Base-by-base conservation (phyloP, 371 early-diverging fungal species). In the Choanephora cucurbitarum region DNA sequence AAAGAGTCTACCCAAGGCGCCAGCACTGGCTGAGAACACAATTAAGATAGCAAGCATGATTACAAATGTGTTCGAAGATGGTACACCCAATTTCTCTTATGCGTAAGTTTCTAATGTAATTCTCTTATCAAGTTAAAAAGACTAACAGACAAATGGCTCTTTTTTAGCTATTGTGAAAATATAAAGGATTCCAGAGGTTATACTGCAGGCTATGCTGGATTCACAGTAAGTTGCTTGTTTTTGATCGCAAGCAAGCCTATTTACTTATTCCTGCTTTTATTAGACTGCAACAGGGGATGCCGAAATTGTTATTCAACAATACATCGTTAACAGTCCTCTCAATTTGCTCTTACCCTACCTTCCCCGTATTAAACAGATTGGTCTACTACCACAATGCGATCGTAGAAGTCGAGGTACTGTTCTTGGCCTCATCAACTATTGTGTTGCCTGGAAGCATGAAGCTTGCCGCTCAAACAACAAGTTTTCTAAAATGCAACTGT, bases 271-370 rank as follows among this genome's bases (percentile, higher is more conserved):
- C 23, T 44, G 31, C 14, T 22, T 13, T 40, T 10, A 42, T 34
- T 52, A 72, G 73, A 77, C 82, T 6, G 79, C 76, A n/a, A 81
- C 82, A 42, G 73, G 77, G 8, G 82, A 82, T 48, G 70, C 77
- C 0, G 67, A 72, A 53, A 64, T 62, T 2, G 62, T 84, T 5
- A 59, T 84, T 5, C 23, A 71, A 17, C 57, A 54, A 9, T 79
- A 73, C 42, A 58, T 66, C 13, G 43, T 60, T 1, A 55, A 64
- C 0, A 56, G 66, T 2, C 67, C 75, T 0, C 49, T 33, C 19
- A 77, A 70, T 42, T 43, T 46, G 1, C 54, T 80, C 14, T 39
- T 48, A 10, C 45, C 49, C 6, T 75, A 63, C 18, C 41, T 72
- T 6, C 41, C 52, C 4, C 46, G 64, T 13, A 58, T 74, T 1